Percentiles rank a stretch among this genome's conserved stretches.
phyloP scores from a whole-genome alignment of 2,329 filamentous ascomycete genomes.

The Paecilomyces dactylethromorphus region DNA sequence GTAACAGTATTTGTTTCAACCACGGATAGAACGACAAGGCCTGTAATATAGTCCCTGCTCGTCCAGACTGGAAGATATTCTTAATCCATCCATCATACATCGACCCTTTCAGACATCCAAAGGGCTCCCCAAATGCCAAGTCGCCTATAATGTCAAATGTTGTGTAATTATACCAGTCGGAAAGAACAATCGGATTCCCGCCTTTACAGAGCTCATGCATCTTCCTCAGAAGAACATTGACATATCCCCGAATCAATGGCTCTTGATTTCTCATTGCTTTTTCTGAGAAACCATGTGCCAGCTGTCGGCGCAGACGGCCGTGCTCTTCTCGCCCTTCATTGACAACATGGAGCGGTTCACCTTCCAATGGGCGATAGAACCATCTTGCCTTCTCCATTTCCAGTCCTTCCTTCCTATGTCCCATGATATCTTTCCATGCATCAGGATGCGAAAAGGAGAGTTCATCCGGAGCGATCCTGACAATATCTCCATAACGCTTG shows the following conservation, averaged over 20 bases:
- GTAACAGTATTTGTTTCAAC: slow-evolving; percentile 8
- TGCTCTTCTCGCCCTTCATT: slow-evolving; percentile 16
- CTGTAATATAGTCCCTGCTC: slow-evolving; percentile 9
- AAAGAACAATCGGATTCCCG: slow-evolving; percentile 9
- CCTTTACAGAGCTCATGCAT: slow-evolving; percentile 1
- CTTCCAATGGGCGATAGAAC: slow-evolving; percentile 10
- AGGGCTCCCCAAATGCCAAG: slow-evolving; percentile 14
- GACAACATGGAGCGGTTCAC: slow-evolving; percentile 10
- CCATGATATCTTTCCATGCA: slow-evolving; percentile 24
- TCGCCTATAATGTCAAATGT: slow-evolving; percentile 19
- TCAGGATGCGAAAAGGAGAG: slow-evolving; percentile 16
- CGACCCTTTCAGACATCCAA: slow-evolving; percentile 11
- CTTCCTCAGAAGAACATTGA: slow-evolving; percentile 12
- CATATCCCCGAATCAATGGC: slow-evolving; percentile 19
- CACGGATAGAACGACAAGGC: slow-evolving; percentile 9
- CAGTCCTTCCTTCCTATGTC: slow-evolving; percentile 9
- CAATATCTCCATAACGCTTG: slow-evolving; percentile 18
- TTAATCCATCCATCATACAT: slow-evolving; percentile 20
- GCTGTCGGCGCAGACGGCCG: slow-evolving; percentile 18
- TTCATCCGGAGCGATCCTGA: slow-evolving; percentile 22
- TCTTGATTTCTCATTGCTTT: slow-evolving; percentile 35
- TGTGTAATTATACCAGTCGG: slow-evolving; percentile 14
- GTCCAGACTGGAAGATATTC: slow-evolving; percentile 8
- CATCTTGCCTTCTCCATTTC: slow-evolving; percentile 10
- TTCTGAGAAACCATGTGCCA: slow-evolving; percentile 39